These are phyloP conservation scores for Ganoderma sinense DNA, from an alignment of 1,284 basidiomycete species.

Conservation along the genomic window DNA sequence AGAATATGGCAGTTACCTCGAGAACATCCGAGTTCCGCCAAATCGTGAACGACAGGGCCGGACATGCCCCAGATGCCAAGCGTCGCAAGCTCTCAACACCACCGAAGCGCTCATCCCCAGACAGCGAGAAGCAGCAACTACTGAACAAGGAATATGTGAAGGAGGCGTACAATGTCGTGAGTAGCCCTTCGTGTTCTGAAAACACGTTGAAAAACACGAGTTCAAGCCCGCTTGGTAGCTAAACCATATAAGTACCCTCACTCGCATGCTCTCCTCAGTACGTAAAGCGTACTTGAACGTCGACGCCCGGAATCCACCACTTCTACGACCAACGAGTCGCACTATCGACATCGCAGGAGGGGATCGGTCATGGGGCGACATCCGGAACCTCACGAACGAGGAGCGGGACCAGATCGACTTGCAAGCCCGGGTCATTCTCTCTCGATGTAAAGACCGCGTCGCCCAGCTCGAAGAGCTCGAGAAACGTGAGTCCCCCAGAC, in stretches of 20 bases:
- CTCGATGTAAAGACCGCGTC: constrained; percentile 84
- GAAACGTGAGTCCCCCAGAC: constrained; percentile 65
- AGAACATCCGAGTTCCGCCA: constrained; percentile 69
- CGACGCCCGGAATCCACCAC: constrained; percentile 60
- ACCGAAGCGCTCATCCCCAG: constrained; percentile 42
- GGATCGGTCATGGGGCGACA: constrained; percentile 68
- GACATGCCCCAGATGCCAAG: constrained; percentile 52
- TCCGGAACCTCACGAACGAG: constrained; percentile 81
- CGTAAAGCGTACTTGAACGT: constrained; percentile 84
- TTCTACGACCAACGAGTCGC: constrained; percentile 56
- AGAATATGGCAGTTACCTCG: constrained; percentile 44
- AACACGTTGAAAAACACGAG: not conserved
- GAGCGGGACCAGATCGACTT: constrained; percentile 93
- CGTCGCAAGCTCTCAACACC: constrained; percentile 54
- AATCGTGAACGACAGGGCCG: constrained; percentile 56
- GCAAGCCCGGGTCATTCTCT: constrained; percentile 84
- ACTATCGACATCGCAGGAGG: constrained; percentile 62
- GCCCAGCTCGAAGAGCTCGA: constrained; percentile 87
- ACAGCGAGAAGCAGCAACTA: constrained; percentile 44
- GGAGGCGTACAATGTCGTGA: constrained; percentile 79
- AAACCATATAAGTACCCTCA: constrained; percentile 74
- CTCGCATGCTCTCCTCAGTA: constrained; percentile 72
- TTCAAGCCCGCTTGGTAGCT: constrained; percentile 52
- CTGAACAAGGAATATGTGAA: constrained; percentile 72
- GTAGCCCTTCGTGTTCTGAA: constrained; percentile 33